Base-by-base conservation (phyloP, 2,329 filamentous ascomycete species). In the Graphiopsis chlorocephala region DNA sequence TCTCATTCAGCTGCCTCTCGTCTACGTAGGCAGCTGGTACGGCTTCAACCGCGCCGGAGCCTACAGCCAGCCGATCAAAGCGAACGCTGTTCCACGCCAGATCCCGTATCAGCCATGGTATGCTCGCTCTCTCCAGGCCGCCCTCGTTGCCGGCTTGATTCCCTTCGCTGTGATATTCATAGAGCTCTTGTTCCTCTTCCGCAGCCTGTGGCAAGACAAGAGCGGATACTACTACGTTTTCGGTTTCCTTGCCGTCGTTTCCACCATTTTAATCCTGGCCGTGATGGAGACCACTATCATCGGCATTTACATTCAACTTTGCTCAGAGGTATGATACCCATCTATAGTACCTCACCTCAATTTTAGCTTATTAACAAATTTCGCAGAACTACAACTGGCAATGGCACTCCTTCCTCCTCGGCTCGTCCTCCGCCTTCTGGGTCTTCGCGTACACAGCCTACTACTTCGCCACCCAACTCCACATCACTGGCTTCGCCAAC, bases 221-320 rank as follows among this genome's bases (percentile, higher is more conserved):
- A 92, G 88, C 73, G 91, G 91, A 7, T 96, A 93, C 77, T 96
- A 96, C 78, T 96, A 96, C 77, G 88, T 96, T 25, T 96, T 95
- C 74, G 92, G 92, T 12, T 96, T 94, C 80, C 78, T 95, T 68
- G 88, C 88, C 8, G 87, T 92, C 17, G 89, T 95, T 11, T 88
- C 84, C 26, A 80, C 86, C 12, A 90, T 95, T 64, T 79, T 95
- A 10, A 82, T 92, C 31, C 77, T 95, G 48, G 92, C 91, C 0
- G 86, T 96, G 31, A 87, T 91, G 70, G 91, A 95, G 79, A 91
- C 93, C 60, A 93, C 91, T 0, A 86, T 96, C 25, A 91, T 96
- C 65, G 88, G 88, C 1, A 90, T 92, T 17, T 96, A 96, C 77
- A 85, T 91, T 56, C 90, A 92, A 78, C 85, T 96, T 20, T 94